These are phyloP conservation scores for Gamsiella multidivaricata DNA, from an alignment of 192 early-diverging fungal species.

Conservation along the genomic window DNA sequence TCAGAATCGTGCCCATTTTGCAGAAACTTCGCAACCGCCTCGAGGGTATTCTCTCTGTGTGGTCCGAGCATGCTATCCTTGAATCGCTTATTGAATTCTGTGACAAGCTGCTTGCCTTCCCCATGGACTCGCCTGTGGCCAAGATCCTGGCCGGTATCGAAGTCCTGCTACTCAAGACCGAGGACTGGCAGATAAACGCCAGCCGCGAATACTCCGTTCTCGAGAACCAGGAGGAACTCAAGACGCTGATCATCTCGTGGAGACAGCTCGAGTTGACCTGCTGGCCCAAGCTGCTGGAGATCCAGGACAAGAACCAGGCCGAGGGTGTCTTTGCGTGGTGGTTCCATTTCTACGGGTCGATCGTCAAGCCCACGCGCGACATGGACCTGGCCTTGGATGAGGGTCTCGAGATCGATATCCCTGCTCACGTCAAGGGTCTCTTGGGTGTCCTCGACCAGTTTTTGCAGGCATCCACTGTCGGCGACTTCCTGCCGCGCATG, in stretches of 20 bases:
- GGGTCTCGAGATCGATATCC: slow-evolving; percentile 35
- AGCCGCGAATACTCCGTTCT: slow-evolving; percentile 82
- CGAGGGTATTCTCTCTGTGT: slow-evolving; percentile 73
- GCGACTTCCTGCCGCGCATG: slow-evolving; percentile 83
- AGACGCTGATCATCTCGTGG: slow-evolving; percentile 86
- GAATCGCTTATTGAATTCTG: slow-evolving; percentile 76
- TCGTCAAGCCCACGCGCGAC: slow-evolving; percentile 58
- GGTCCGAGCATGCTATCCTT: slow-evolving; percentile 93
- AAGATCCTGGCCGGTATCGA: slow-evolving; percentile 93
- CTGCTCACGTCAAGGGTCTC: slow-evolving; percentile 58
- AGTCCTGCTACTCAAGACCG: slow-evolving; percentile 84
- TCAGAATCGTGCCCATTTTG: slow-evolving; percentile 71
- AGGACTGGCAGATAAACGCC: slow-evolving; percentile 96
- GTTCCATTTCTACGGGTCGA: slow-evolving; percentile 86
- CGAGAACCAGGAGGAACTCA: slow-evolving; percentile 73
- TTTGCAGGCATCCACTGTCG: slow-evolving; percentile 77
- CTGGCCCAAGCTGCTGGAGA: slow-evolving; percentile 88
- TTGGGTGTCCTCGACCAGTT: slow-evolving; percentile 85
- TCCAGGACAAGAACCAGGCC: slow-evolving; percentile 80
- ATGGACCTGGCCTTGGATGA: slow-evolving; percentile 51
- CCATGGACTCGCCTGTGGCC: slow-evolving; percentile 85
- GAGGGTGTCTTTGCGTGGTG: slow-evolving; percentile 81
- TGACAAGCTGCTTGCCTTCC: slow-evolving; percentile 70
- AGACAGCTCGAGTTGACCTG: slow-evolving; percentile 89
- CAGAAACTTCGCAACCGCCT: slow-evolving; percentile 68